These are phyloP conservation scores for Scutellaria minor DNA, from an alignment of 257 asterid species.

Conservation along the genomic window DNA sequence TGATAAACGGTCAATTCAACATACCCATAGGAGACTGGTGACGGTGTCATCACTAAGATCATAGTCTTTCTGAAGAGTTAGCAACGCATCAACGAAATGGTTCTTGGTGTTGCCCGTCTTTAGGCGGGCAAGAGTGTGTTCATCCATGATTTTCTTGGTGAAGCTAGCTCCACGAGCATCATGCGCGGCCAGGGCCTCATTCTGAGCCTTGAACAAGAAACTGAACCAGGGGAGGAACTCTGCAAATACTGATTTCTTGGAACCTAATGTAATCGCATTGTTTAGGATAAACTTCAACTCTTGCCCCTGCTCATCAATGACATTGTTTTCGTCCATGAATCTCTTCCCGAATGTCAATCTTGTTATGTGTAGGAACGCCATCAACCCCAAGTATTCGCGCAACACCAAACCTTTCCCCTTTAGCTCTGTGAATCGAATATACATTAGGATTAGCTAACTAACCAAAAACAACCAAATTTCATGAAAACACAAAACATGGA, in stretches of 20 bases:
- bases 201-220: slow-evolving; percentile 59
- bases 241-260: slow-evolving; percentile 51
- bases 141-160: slow-evolving; percentile 78
- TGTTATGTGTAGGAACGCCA: slow-evolving; percentile 86
- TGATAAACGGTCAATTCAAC: background rate
- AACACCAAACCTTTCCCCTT: slow-evolving; percentile 59
- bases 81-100: slow-evolving; percentile 83
- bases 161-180: slow-evolving; percentile 51
- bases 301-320: slow-evolving; percentile 64
- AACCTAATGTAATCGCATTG: slow-evolving; percentile 55
- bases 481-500: too few species aligned
- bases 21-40: slow-evolving; percentile 85
- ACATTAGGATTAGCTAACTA: too few species aligned
- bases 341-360: slow-evolving; percentile 79
- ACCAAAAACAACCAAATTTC: too few species aligned
- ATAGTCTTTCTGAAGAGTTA: slow-evolving; percentile 72
- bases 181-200: slow-evolving; percentile 53
- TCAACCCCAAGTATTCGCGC: slow-evolving; percentile 68
- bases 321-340: slow-evolving; percentile 64
- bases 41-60: slow-evolving; percentile 72
- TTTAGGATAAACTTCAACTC: slow-evolving; percentile 70
- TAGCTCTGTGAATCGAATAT: slow-evolving; percentile 43
- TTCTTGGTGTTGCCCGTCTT: slow-evolving; percentile 69
- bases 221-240: slow-evolving; percentile 69
- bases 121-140: slow-evolving; percentile 67